A percentile compares a stretch with the other conserved stretches of the same genome.
Conservation (phyloP, 257 asterid species). For the Pogostemon cablin region DNA sequence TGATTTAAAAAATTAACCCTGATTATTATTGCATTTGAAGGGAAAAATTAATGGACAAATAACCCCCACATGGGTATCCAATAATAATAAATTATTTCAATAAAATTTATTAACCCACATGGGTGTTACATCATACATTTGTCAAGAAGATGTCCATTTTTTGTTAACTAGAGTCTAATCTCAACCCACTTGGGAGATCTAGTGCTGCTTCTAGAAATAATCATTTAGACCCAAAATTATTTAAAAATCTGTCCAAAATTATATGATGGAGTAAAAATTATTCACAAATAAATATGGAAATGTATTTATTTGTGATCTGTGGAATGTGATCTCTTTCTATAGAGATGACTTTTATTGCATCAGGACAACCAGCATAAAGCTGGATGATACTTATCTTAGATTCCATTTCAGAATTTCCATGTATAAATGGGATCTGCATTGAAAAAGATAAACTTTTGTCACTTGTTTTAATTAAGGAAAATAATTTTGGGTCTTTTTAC, state of each 20-base stretch:
- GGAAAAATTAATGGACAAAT: too few species aligned
- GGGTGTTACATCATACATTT: slow-evolving; percentile 38
- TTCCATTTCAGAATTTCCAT: slow-evolving; percentile 2
- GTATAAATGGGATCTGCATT: background rate
- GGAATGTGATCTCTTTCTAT: background rate
- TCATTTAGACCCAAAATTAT: background rate
- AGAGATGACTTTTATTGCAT: slow-evolving; percentile 15
- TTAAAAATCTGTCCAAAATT: too few species aligned
- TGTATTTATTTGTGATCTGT: too few species aligned
- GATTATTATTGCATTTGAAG: background rate
- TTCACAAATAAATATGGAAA: too few species aligned
- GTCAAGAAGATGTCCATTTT: background rate
- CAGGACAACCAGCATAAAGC: background rate
- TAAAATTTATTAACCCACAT: slow-evolving; percentile 21
- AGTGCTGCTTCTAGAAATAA: slow-evolving; percentile 11
- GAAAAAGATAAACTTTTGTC: background rate
- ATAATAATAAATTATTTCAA: too few species aligned
- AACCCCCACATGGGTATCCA: too few species aligned
- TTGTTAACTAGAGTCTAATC: background rate
- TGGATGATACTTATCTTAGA: slow-evolving; percentile 7
- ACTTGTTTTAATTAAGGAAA: too few species aligned
- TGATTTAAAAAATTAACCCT: background rate
- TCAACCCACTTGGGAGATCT: slow-evolving; percentile 1
- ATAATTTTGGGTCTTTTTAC: too few species aligned
- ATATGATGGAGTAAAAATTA: too few species aligned